Base-by-base conservation (phyloP, 192 early-diverging fungal genomes). In the Oehlia diaphana region DNA sequence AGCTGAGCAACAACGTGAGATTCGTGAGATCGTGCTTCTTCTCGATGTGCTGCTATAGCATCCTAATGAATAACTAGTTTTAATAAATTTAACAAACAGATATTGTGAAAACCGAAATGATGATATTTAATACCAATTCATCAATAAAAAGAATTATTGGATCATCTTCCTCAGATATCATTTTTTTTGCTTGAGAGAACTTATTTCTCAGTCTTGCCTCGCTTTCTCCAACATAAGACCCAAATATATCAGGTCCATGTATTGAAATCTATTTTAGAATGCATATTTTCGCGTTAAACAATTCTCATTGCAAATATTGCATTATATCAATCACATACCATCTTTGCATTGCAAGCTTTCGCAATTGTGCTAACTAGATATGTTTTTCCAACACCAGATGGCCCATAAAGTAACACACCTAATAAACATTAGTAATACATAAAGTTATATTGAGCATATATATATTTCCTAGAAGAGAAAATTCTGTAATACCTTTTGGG, bases 331-430 rank as follows among this genome's bases (percentile, higher is more conserved):
- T 31, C 3, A 82, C 88, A 13, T 83, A 89, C 88, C 86, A 97
- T 82, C n/a, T 85, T 85, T n/a, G 95, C 92, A 7, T 79, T 72
- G 72, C 92, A 96, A 0, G 81, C 82, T 26, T 85, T 82, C 33
- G 95, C 89, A 13, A 97, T 85, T 3, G 86, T 85, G 2, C 87
- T 84, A 1, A 98, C 97, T 6, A 98, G 83, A 31, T 90, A 89
- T 4, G 98, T 99, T 77, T 99, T 99, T 26, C 98, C 98, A 2
- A 97, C 95, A 33, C 98, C 98, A 0, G 98, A 96, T 10, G 96
- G 95, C 2, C 98, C 98, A 81, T 97, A 93, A 1, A 99, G 81
- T 10, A 99, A 86, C 10, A 98, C 91, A 28, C 95, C 92, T 88
- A 35, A 21, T 4, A 47, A 23, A 74, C 39, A 42, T 42, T 5